phyloP scores from a whole-genome alignment of 164 flowering plant species.

The Saururus chinensis region DNA sequence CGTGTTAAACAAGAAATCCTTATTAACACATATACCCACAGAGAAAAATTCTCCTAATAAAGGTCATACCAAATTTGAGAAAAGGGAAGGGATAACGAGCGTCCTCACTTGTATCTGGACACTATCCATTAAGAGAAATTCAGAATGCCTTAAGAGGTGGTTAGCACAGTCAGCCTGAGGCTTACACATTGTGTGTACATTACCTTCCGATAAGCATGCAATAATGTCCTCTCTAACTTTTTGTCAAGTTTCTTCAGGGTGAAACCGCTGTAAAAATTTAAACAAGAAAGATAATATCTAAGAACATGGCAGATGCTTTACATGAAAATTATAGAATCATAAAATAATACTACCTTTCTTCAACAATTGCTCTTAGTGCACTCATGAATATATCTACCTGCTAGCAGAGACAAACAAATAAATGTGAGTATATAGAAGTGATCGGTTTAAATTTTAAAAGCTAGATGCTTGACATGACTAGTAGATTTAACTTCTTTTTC shows the following conservation, averaged over 20 bases:
- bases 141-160: too few relatives aligned
- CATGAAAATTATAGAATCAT: background rate
- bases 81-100: too few relatives aligned
- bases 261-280: constrained; percentile 46
- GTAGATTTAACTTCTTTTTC: too few relatives aligned
- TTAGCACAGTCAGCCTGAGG: too few relatives aligned
- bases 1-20: too few relatives aligned
- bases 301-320: background rate
- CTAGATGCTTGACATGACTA: background rate
- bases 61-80: too few relatives aligned
- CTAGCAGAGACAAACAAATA: constrained; percentile 36
- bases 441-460: background rate
- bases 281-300: background rate
- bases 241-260: constrained; percentile 76
- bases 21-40: too few relatives aligned
- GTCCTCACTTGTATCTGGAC: too few relatives aligned
- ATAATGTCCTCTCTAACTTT: constrained; percentile 78
- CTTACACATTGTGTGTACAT: background rate
- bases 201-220: constrained; percentile 95
- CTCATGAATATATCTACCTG: constrained; percentile 61
- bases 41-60: too few relatives aligned
- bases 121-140: too few relatives aligned
- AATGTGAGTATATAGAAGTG: too few relatives aligned
- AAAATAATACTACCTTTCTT: constrained; percentile 58
- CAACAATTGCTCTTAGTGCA: constrained; percentile 51